Evolutionary conservation across 2,329 filamentous ascomycete species (phyloP).

Genomic region (Fusarium avenaceum): DNA sequence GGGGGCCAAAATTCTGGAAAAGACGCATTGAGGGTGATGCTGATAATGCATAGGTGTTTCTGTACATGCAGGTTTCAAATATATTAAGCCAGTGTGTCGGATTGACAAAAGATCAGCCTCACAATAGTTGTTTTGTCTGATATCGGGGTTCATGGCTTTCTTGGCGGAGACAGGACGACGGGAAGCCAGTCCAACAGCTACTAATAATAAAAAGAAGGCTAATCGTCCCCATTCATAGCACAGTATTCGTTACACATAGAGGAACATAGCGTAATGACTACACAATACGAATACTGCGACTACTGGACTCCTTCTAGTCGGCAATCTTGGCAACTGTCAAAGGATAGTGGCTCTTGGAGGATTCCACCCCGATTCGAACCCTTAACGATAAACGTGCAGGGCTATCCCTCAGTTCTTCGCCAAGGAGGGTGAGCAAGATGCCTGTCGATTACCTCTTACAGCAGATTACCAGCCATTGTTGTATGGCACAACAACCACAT

Average conservation of each 20-base stretch:
- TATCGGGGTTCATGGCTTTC: slow-evolving; percentile 7
- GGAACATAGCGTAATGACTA: slow-evolving; percentile 3
- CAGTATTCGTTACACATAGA: slow-evolving; percentile 38
- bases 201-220: slow-evolving; percentile 24
- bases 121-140: not conserved
- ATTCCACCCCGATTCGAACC: slow-evolving; percentile 1
- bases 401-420: not conserved
- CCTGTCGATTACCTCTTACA: slow-evolving; percentile 9
- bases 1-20: not conserved
- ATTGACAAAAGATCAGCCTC: slow-evolving; percentile 26
- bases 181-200: slow-evolving; percentile 22
- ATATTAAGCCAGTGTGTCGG: slow-evolving; percentile 20
- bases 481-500: not conserved
- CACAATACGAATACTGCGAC: slow-evolving; percentile 8
- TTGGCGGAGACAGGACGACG: slow-evolving; percentile 18
- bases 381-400: not conserved
- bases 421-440: not conserved
- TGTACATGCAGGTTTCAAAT: slow-evolving; percentile 20
- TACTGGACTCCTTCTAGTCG: not conserved
- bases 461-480: not conserved
- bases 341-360: not conserved
- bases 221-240: slow-evolving; percentile 36
- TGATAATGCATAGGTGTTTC: slow-evolving; percentile 1
- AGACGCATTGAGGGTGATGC: not conserved
- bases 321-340: not conserved